Evolutionary conservation across 768 basidiomycete species (phyloP).

Genomic region (Cystofilobasidium ferigula): DNA sequence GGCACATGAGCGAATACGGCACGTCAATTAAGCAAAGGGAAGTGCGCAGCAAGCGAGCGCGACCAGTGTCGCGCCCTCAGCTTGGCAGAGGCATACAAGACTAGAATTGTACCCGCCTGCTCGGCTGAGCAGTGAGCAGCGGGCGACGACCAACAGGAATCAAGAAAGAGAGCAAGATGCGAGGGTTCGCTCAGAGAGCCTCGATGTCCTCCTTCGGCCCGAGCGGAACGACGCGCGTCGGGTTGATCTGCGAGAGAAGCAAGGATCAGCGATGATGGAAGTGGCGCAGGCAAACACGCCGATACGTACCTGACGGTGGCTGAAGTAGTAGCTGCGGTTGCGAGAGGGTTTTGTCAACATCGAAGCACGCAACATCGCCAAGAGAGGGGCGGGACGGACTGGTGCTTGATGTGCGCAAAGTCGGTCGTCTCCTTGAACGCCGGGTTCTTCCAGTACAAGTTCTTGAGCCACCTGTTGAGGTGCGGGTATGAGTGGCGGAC

Average conservation of each 20-base stretch:
- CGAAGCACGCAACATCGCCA: not conserved
- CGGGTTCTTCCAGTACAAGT: constrained; percentile 78
- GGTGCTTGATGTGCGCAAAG: constrained; percentile 76
- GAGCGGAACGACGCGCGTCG: constrained; percentile 56
- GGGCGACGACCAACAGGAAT: too few species aligned
- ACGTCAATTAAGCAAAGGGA: too few species aligned
- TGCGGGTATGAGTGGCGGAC: constrained; percentile 77
- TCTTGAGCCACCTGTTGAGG: constrained; percentile 52
- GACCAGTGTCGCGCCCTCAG: too few species aligned
- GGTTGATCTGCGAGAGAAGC: constrained; percentile 30
- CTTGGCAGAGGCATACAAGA: too few species aligned
- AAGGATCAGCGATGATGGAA: constrained; percentile 13
- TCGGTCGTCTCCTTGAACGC: constrained; percentile 80
- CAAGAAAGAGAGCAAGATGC: too few species aligned
- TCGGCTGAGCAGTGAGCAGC: too few species aligned
- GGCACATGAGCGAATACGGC: too few species aligned
- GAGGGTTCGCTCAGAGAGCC: constrained; percentile 44
- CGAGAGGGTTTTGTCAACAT: not conserved
- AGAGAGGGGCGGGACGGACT: constrained; percentile 35
- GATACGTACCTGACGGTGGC: not conserved
- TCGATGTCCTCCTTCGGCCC: constrained; percentile 63
- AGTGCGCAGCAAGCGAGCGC: too few species aligned
- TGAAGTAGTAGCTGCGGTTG: constrained; percentile 14
- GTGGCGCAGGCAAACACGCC: not conserved
- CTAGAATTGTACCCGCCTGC: too few species aligned